Conservation (phyloP, 2,329 filamentous ascomycete species). For the Rhynchosporium graminicola region DNA sequence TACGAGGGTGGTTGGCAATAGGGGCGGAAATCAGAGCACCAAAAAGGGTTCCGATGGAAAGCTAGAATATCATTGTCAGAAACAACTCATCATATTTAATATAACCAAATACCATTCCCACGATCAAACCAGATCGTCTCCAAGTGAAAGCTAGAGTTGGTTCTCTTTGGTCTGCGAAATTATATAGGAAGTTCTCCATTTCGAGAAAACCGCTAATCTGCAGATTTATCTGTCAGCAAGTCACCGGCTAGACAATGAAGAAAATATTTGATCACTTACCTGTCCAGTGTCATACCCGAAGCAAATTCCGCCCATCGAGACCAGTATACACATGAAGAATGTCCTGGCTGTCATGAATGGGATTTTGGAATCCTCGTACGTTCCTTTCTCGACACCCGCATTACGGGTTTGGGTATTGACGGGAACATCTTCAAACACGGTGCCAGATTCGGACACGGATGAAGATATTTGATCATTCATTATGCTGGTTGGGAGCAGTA, state of each 20-base stretch:
- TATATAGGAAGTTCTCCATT: conserved; percentile 58
- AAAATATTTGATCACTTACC: not conserved
- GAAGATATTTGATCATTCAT: not conserved
- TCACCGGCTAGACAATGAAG: not conserved
- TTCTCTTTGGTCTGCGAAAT: conserved; percentile 49
- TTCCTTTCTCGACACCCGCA: not conserved
- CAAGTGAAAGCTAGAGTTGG: conserved; percentile 46
- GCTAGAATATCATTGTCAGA: conserved; percentile 48
- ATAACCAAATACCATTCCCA: conserved; percentile 52
- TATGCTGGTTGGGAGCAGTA: not conserved
- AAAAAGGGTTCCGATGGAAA: conserved; percentile 79
- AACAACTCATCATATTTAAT: conserved; percentile 35
- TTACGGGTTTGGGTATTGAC: not conserved
- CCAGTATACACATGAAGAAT: conserved; percentile 31
- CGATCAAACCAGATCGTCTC: conserved; percentile 63
- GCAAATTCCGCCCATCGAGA: conserved; percentile 39
- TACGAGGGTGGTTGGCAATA: conserved; percentile 53
- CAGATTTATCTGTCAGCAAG: not conserved
- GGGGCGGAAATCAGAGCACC: conserved; percentile 74
- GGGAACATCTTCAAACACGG: not conserved
- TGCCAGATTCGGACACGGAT: not conserved
- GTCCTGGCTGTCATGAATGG: conserved; percentile 29
- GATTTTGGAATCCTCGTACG: conserved; percentile 5
- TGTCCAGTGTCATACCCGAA: conserved; percentile 41
- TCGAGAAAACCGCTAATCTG: conserved; percentile 58